Base-by-base conservation (phyloP, 257 asterid genomes). In the Gynochthodes officinalis region DNA sequence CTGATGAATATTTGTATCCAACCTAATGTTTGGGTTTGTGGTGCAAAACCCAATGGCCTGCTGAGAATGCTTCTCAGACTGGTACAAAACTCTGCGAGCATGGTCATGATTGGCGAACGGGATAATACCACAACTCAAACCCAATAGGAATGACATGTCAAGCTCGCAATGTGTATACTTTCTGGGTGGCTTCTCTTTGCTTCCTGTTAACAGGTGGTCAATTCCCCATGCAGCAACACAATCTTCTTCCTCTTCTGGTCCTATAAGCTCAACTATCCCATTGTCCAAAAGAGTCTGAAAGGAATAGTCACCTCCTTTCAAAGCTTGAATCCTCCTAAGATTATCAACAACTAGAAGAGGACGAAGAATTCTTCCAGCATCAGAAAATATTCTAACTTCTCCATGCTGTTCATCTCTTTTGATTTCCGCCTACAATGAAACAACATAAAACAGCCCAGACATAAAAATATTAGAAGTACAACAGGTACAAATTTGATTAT, bases 241-340 rank as follows among this genome's bases (percentile, higher is more conserved):
- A 73, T 95, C 99, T 75, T 95, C 99, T 77, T 92, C 99, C 85
- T 95, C 98, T 85, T 95, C 99, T 2, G 99, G 78, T 30, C 99
- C 98, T 7, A 95, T 85, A 46, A 95, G 79, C 82, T 95, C 99
- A 4, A 95, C 49, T 37, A 95, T 80, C 68, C 99, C 97, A 68
- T 46, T 74, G 52, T 87, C 88, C 39, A 95, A 72, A 76, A 92
- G 93, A 59, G 86, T 65, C 72, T 90, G 89, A 77, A 90, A 92
- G 15, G 81, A 67, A 55, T 59, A 87, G 18, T 82, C 86, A 63
- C 94, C 83, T 48, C 80, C 94, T 81, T 89, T 89, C 76, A 87
- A 49, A 43, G 72, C 77, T 79, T 80, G 84, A 33, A 90, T 81
- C 59, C 84, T 89, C 81, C 80, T 84, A 43, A 92, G 32, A 70